Conservation (phyloP, 2,329 filamentous ascomycete species). For the Exutisphaerella laricina region DNA sequence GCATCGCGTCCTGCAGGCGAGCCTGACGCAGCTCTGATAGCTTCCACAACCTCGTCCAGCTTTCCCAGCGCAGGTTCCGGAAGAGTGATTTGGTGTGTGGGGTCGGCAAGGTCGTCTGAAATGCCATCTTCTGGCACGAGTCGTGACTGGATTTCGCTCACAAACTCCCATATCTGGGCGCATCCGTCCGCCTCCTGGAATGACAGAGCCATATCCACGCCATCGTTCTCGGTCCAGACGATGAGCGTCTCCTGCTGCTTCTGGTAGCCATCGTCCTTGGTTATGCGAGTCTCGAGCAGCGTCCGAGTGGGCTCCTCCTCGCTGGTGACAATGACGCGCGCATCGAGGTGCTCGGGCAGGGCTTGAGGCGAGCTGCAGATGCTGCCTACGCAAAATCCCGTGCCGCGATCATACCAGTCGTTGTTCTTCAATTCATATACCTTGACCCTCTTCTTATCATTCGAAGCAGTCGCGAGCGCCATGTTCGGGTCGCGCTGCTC, state of each 20-base stretch:
- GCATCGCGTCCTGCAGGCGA: conserved; percentile 75
- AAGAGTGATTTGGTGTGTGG: conserved; percentile 63
- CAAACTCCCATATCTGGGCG: conserved; percentile 90
- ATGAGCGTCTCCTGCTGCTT: conserved; percentile 99
- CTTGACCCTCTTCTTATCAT: conserved; percentile 70
- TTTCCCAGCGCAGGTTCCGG: conserved; percentile 76
- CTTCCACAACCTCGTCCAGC: conserved; percentile 75
- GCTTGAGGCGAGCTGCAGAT: conserved; percentile 48
- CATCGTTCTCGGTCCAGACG: conserved; percentile 91
- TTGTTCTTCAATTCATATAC: conserved; percentile 98
- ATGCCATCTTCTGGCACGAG: conserved; percentile 71
- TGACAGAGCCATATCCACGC: conserved; percentile 93
- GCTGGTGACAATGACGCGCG: conserved; percentile 83
- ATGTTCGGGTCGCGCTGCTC: conserved; percentile 23
- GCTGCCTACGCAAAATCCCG: conserved; percentile 84
- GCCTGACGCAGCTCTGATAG: conserved; percentile 72
- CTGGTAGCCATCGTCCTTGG: conserved; percentile 92
- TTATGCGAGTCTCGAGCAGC: conserved; percentile 82
- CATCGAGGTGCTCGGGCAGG: conserved; percentile 60
- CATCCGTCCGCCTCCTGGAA: conserved; percentile 98
- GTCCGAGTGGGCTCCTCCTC: conserved; percentile 83
- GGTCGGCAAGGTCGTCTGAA: conserved; percentile 80
- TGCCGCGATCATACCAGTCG: conserved; percentile 98
- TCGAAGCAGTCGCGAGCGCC: conserved; percentile 36
- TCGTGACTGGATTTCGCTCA: conserved; percentile 75